Evolutionary conservation across 164 flowering plant genomes (phyloP), one percentile per base, ranked within the genome.

Genomic region (Tetracentron sinense): DNA sequence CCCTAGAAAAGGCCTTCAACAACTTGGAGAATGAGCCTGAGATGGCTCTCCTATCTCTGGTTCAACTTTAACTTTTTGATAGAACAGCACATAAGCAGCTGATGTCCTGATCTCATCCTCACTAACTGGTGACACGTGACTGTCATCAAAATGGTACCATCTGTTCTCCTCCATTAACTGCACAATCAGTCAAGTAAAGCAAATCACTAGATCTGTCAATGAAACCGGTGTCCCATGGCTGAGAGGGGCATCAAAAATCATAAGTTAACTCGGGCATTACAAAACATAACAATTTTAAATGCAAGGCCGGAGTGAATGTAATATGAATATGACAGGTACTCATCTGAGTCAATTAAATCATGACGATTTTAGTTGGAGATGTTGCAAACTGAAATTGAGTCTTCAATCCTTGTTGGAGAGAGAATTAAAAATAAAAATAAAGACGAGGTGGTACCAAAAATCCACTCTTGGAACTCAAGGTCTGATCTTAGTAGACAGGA

Each of bases 71-170:
- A 87, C 87, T 79, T 92, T 81, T 59, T 60, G 81, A 60, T 88
- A 89, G 69, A 95, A 91, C 66, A 91, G 69, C 47, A 95, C 83
- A 65, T 95, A 95, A 26, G 97, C 97, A 44, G 96, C 94, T 23
- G 90, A 70, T 22, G 97, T 89, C 81, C 65, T 83, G 58, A 95
- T 83, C 2, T 84, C 97, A 29, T 77, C 63, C 67, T 88, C 92
- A 64, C 53, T 70, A 10, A 81, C 82, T 0, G 88, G 72, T 50
- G 92, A 81, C 58, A 95, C 97, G 56, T 75, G 84, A 54, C 88
- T 74, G 72, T 95, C 99, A 58, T 95, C 96, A 62, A 95, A 95
- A 78, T 85, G 86, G 70, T 88, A 91, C 97, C 96, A 95, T 72
- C 75, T 79, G 65, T 88, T 69, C 65, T 86, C 96, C 56, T 85